Evolutionary conservation across 2,329 filamentous ascomycete genomes (phyloP).

Genomic region (Lithohypha guttulata): DNA sequence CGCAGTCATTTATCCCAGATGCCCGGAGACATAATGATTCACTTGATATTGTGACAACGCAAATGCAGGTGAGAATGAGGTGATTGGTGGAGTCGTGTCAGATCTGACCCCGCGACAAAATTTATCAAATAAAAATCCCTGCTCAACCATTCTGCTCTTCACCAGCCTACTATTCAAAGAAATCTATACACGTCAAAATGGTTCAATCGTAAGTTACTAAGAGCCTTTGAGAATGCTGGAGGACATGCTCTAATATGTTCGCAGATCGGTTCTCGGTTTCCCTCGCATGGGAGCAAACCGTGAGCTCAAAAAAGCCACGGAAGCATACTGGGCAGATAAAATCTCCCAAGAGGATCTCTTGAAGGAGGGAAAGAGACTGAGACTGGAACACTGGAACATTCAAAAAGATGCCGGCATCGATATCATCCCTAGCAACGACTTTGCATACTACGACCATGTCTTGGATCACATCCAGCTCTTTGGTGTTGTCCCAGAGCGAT

Average conservation of each 20-base stretch:
- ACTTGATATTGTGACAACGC: not conserved
- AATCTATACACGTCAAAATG: constrained; percentile 28
- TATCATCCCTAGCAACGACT: constrained; percentile 98
- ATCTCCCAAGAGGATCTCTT: constrained; percentile 83
- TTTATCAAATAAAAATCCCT: not conserved
- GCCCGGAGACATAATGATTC: too few species aligned
- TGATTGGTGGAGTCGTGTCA: too few species aligned
- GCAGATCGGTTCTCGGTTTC: constrained; percentile 80
- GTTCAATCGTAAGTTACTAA: constrained; percentile 47
- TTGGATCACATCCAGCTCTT: constrained; percentile 98
- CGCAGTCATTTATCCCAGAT: too few species aligned
- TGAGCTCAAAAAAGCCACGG: constrained; percentile 99
- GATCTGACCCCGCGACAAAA: too few species aligned
- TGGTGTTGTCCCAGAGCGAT: constrained; percentile 83
- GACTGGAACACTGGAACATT: constrained; percentile 97
- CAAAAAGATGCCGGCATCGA: constrained; percentile 98
- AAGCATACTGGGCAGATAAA: constrained; percentile 96
- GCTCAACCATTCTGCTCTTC: not conserved
- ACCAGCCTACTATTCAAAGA: not conserved
- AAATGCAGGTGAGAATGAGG: not conserved
- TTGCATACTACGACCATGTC: constrained; percentile 96
- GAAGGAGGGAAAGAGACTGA: constrained; percentile 89
- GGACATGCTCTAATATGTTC: constrained; percentile 10
- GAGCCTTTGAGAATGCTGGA: not conserved
- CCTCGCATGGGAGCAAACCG: constrained; percentile 96